Conservation (phyloP, 129 eudicot species). For the Gnaphalium uliginosum region DNA sequence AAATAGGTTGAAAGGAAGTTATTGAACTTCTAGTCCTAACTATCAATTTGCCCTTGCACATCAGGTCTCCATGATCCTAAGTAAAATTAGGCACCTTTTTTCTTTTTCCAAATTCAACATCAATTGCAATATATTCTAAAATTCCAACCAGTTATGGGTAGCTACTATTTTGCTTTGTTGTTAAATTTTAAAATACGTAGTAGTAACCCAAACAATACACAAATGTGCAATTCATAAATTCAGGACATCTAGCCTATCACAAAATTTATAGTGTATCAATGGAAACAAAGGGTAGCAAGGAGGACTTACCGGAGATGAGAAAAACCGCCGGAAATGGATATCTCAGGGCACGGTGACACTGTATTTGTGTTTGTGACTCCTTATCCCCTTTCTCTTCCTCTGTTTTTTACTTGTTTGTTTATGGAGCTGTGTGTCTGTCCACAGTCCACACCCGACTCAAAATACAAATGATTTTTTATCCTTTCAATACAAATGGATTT, state of each 20-base stretch:
- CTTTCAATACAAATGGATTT: background rate
- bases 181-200: background rate
- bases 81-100: background rate
- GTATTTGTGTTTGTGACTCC: background rate
- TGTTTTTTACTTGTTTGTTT: slow-evolving; percentile 23
- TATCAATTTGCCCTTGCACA: background rate
- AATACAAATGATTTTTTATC: background rate
- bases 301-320: slow-evolving; percentile 26
- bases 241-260: too few relatives aligned
- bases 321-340: slow-evolving; percentile 21
- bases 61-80: background rate
- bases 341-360: slow-evolving; percentile 12
- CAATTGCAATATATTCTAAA: background rate
- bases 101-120: background rate
- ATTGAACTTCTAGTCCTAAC: background rate
- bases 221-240: background rate
- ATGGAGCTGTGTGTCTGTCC: background rate
- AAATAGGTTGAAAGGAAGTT: background rate
- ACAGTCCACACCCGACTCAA: background rate
- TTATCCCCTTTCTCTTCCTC: slow-evolving; percentile 21
- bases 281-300: background rate
- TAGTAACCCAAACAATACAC: background rate
- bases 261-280: background rate
- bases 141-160: background rate
- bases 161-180: background rate